Conservation (phyloP, 192 early-diverging fungal species). For the Geranomyces michiganensis region DNA sequence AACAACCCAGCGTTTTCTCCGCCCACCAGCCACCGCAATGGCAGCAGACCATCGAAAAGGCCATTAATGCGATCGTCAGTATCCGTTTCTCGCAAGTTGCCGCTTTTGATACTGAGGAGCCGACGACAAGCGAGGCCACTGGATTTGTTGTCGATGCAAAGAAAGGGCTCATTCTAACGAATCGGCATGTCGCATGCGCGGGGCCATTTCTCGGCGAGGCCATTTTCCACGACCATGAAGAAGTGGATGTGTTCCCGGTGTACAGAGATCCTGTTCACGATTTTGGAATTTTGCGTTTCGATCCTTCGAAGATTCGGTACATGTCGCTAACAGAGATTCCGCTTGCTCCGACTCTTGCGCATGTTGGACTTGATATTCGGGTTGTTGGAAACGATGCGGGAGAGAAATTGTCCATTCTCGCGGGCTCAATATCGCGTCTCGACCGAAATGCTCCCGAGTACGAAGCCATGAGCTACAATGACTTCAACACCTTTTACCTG, state of each 20-base stretch:
- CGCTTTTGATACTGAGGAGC: constrained; percentile 78
- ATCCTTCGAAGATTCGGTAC: constrained; percentile 72
- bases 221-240: constrained; percentile 79
- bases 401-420: constrained; percentile 78
- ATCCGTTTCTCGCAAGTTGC: constrained; percentile 75
- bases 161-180: constrained; percentile 71
- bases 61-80: constrained; percentile 73
- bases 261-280: constrained; percentile 57
- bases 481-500: constrained; percentile 66
- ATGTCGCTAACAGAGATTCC: constrained; percentile 70
- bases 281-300: constrained; percentile 65
- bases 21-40: constrained; percentile 48
- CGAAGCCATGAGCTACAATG: constrained; percentile 70
- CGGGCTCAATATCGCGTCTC: constrained; percentile 78
- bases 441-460: constrained; percentile 84
- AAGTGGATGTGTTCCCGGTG: constrained; percentile 72
- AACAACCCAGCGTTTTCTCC: background rate
- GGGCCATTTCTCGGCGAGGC: constrained; percentile 86
- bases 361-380: constrained; percentile 79
- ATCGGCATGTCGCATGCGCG: constrained; percentile 71
- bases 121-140: constrained; percentile 74
- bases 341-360: constrained; percentile 69
- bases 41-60: constrained; percentile 69
- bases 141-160: constrained; percentile 82
- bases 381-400: constrained; percentile 81